Conservation (phyloP, 768 basidiomycete genomes). For the Trametes maxima region DNA sequence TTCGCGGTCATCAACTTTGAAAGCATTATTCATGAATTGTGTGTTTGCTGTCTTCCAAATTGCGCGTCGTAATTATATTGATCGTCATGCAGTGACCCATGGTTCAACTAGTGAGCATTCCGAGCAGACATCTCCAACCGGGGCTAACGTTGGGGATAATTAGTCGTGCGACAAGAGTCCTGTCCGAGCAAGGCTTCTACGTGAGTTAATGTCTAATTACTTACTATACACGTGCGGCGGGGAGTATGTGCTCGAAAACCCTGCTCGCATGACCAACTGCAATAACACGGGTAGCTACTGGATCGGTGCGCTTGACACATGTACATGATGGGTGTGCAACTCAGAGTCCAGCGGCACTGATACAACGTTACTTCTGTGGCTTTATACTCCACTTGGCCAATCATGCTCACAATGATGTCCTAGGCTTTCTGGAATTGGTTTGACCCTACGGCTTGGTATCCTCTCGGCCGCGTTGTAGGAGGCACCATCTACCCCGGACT, state of each 20-base stretch:
- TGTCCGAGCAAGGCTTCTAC: slow-evolving; percentile 94
- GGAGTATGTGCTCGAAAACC: no score
- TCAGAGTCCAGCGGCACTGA: no score
- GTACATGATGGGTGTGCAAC: no score
- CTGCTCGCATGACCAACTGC: no score
- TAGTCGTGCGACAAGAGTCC: slow-evolving; percentile 90
- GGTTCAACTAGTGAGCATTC: slow-evolving; percentile 94
- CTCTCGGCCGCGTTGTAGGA: slow-evolving; percentile 96
- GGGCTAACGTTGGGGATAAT: not conserved
- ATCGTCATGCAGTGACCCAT: slow-evolving; percentile 71
- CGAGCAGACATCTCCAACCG: not conserved
- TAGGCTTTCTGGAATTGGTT: slow-evolving; percentile 99
- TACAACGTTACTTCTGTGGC: no score
- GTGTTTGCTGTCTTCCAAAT: slow-evolving; percentile 31
- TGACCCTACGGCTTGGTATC: slow-evolving; percentile 99
- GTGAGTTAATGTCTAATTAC: slow-evolving; percentile 48
- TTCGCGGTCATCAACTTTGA: slow-evolving; percentile 99
- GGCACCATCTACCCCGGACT: slow-evolving; percentile 98
- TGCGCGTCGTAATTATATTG: not conserved
- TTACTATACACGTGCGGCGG: no score
- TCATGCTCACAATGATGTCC: slow-evolving; percentile 7
- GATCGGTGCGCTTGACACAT: no score
- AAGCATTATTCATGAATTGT: slow-evolving; percentile 99
- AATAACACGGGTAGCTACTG: no score
- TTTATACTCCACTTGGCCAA: not conserved